Evolutionary conservation across 495 filamentous ascomycete genomes (phyloP).

Genomic region (Podospora tetraspora): DNA sequence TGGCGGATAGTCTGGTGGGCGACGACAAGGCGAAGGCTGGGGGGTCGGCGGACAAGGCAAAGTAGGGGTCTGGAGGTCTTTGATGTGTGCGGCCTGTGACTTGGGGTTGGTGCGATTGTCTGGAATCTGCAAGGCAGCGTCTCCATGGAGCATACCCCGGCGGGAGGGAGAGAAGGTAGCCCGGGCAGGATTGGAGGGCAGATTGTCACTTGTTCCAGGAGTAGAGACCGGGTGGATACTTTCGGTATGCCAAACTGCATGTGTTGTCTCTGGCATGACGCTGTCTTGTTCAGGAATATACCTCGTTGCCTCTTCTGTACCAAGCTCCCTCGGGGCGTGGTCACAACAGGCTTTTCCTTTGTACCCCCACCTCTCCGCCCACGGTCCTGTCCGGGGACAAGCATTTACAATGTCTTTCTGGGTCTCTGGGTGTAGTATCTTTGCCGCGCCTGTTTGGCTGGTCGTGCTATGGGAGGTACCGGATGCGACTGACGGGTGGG

Average conservation of each 20-base stretch:
- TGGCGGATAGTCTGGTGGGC: conserved; percentile 47
- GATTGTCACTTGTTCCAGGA: conserved; percentile 4
- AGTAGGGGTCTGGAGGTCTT: neutral
- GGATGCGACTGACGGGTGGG: too few relatives aligned
- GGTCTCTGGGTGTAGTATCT: too few relatives aligned
- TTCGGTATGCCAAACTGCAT: neutral
- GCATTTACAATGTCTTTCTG: too few relatives aligned
- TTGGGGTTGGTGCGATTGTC: neutral
- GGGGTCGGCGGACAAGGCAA: conserved; percentile 13
- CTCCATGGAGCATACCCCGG: conserved; percentile 6
- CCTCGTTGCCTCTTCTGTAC: neutral
- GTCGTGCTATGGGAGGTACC: too few relatives aligned
- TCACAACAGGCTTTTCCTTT: too few relatives aligned
- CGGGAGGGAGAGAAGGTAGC: neutral
- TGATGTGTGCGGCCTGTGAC: neutral
- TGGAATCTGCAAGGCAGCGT: conserved; percentile 1
- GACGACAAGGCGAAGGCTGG: conserved; percentile 24
- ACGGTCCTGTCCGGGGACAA: neutral
- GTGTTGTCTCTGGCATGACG: neutral
- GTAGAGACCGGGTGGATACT: neutral
- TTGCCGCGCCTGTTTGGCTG: too few relatives aligned
- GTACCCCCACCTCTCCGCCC: neutral
- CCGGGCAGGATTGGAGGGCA: neutral
- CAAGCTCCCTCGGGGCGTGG: neutral
- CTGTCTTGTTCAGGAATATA: neutral